A percentile compares a stretch with the other conserved stretches of the same genome.
These are phyloP conservation scores for Microsporum ferrugineum DNA, from an alignment of 2,329 filamentous ascomycete species.

Conservation along the genomic window DNA sequence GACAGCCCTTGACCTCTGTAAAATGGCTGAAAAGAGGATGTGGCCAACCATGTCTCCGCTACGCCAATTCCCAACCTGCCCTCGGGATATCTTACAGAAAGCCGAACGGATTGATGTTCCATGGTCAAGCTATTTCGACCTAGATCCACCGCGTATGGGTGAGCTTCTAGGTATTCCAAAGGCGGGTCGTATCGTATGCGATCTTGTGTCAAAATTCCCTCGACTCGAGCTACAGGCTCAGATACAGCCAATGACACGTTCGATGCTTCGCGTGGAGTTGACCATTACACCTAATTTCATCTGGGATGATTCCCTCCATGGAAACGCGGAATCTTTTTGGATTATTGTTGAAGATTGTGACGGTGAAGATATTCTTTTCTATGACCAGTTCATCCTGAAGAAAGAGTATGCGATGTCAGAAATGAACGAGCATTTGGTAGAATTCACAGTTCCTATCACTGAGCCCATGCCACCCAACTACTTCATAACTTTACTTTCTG, in stretches of 20 bases:
- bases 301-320: constrained; percentile 87
- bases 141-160: constrained; percentile 92
- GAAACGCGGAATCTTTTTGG: constrained; percentile 86
- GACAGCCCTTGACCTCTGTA: constrained; percentile 85
- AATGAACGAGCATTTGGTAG: constrained; percentile 83
- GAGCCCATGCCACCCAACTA: constrained; percentile 99
- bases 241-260: constrained; percentile 87
- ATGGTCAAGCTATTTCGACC: constrained; percentile 88
- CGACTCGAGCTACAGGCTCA: constrained; percentile 85
- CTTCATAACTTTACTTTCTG: constrained; percentile 88
- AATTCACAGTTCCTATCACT: constrained; percentile 91
- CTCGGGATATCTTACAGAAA: constrained; percentile 78
- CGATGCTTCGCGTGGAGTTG: constrained; percentile 80
- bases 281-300: constrained; percentile 89
- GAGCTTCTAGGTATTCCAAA: constrained; percentile 85
- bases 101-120: constrained; percentile 89
- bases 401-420: constrained; percentile 79
- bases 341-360: constrained; percentile 95
- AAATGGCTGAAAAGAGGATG: constrained; percentile 99
- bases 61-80: constrained; percentile 74
- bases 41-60: constrained; percentile 98
- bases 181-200: constrained; percentile 73
- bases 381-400: constrained; percentile 85
- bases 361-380: constrained; percentile 87
- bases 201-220: constrained; percentile 82